Evolutionary conservation across 768 basidiomycete species (phyloP), one percentile per base, ranked within the genome.

Genomic region (Boletus insuetus): DNA sequence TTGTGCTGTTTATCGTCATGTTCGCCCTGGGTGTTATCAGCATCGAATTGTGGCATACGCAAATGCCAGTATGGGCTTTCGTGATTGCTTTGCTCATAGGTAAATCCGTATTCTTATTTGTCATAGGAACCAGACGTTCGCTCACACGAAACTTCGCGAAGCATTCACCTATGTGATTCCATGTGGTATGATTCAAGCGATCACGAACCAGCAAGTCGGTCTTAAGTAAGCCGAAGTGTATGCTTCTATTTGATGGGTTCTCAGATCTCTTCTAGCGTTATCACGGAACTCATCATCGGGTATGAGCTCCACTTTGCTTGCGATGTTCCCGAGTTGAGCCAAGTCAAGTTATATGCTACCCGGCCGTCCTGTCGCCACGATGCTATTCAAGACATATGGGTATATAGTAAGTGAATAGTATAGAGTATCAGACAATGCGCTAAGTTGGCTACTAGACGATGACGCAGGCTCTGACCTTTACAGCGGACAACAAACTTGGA

Each of bases 351-450:
- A 90, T 62, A 82, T 80, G 24, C 78, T 89, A 40, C 91, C 90
- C 13, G 90, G 91, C 3, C 81, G 80, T 16, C 88, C 90, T 6
- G 68, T 91, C 53, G 89, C 91, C 0, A 89, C 84, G 79, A 90
- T 92, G 89, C 75, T 91, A 75, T 91, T 91, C 79, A 91, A 89
- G 80, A 87, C 86, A 0, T 89, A 79, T 78, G 88, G 89, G 32
- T 89, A 88, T 62, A 84, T 86, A 54, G 84, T 72, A 26, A 35
- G 66, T 44, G 38, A 10, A 26, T 4, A 9, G 17, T 19, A 19
- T 7, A 4, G 38, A n/a, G 24, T 20, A 14, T 42, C 3, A 2
- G 6, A 39, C 24, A 14, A 1, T 3, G 3, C 22, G 32, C 52
- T 62, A n/a, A 67, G 2, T 11, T 7, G 24, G 50, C 31, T 31